A percentile compares a stretch with the other conserved stretches of the same genome.
phyloP scores from a whole-genome alignment of 2,329 filamentous ascomycete species.

The Colletotrichum cordylinicola region DNA sequence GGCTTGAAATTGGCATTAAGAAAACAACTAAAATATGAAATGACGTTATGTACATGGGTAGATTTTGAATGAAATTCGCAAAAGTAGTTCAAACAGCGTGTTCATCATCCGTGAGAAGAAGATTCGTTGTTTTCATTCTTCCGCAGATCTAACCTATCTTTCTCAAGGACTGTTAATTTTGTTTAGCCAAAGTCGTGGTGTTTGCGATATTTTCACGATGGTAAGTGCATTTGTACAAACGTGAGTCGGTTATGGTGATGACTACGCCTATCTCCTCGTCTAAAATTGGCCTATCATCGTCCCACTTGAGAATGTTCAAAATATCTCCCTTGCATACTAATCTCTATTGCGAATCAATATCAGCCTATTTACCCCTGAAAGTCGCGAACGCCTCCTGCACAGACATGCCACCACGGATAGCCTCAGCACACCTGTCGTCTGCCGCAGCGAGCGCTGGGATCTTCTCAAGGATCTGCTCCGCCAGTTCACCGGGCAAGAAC shows the following conservation, averaged over 20 bases:
- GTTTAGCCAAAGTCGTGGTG: not conserved
- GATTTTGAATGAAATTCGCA: not conserved
- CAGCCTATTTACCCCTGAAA: slow-evolving; percentile 11
- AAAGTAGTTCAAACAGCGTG: not conserved
- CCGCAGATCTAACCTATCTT: not conserved
- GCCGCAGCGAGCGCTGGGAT: not conserved
- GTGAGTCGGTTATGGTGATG: not conserved
- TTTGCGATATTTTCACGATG: not conserved
- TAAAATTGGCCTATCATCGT: not conserved
- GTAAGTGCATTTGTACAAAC: not conserved
- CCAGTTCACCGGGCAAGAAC: not conserved
- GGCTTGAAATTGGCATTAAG: not conserved
- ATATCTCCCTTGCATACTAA: not conserved
- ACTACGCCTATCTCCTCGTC: not conserved
- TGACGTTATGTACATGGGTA: not conserved
- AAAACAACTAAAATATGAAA: not conserved
- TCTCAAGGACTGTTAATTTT: not conserved
- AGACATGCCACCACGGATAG: slow-evolving; percentile 20
- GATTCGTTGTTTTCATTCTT: not conserved
- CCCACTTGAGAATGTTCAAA: not conserved
- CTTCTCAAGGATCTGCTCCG: not conserved
- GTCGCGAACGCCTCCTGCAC: slow-evolving; percentile 22
- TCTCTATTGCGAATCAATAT: not conserved
- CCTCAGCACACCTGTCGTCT: slow-evolving; percentile 24
- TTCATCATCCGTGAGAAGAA: not conserved